Base-by-base conservation (phyloP, 192 early-diverging fungal genomes). In the Entrophospora sp. region DNA sequence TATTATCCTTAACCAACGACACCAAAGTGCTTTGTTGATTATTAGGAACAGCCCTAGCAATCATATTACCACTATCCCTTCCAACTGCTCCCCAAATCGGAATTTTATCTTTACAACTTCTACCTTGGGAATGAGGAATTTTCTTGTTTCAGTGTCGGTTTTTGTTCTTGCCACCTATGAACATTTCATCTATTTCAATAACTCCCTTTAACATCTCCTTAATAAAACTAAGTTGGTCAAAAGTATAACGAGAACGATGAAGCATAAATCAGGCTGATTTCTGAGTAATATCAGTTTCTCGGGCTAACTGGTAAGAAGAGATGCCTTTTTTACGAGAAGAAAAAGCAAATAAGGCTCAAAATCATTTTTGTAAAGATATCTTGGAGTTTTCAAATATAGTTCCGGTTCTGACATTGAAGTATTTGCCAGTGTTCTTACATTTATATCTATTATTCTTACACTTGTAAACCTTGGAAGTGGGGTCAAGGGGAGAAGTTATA, bases 11-110 rank as follows among this genome's bases (percentile, higher is more conserved):
- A n/a, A 49, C 18, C 18, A 49, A 10, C 18, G 48, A n/a, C 20
- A 10, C 48, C 14, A 49, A 20, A 49, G 48, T 49, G 6, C 18
- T 14, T 24, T 22, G 48, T 24, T 49, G 9, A 49, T 6, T 22
- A 24, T 49, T 49, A 49, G 14, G 14, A 49, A 49, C 24, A n/a
- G n/a, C n/a, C n/a, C n/a, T n/a, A n/a, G n/a, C n/a, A n/a, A n/a
- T n/a, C n/a, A n/a, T n/a, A 49, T 75, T 69, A 30, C 24, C n/a
- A 14, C 24, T n/a, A n/a, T n/a, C 31, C 28, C 16, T 31, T 53
- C 1, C 6, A 4, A 52, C 3, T 12, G 27, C 14, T 52, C 1
- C 5, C 27, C 18, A 0, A 4, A 28, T 16, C 2, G 49, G 42
- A 18, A 18, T 44, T 44, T 44, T 44, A 44, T 44, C 42, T 44